Percentiles rank a stretch among this genome's conserved stretches.
Evolutionary conservation across 805 yeast genomes (phyloP).

Genomic region (Sungouiozyma intestinalis): DNA sequence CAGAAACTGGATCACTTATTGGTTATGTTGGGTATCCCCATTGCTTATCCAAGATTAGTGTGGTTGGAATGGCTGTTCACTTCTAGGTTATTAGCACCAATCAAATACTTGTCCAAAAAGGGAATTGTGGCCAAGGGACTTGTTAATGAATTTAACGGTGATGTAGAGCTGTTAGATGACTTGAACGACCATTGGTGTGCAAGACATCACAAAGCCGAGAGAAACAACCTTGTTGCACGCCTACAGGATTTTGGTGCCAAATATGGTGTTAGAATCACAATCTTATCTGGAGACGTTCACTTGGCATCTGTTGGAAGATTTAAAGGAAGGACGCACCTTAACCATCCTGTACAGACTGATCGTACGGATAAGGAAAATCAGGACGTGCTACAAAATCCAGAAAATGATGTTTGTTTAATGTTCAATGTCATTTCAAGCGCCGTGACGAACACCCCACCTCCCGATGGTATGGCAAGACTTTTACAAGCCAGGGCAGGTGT

Average conservation of each 20-base stretch:
- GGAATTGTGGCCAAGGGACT: constrained; percentile 61
- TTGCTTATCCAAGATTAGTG: constrained; percentile 86
- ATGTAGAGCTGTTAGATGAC: constrained; percentile 84
- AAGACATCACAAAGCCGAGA: constrained; percentile 70
- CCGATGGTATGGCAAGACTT: constrained; percentile 69
- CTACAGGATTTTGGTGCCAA: constrained; percentile 57
- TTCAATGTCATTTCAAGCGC: constrained; percentile 85
- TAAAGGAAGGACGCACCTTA: constrained; percentile 41
- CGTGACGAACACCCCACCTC: constrained; percentile 87
- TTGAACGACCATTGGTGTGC: constrained; percentile 97
- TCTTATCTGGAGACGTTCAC: constrained; percentile 90
- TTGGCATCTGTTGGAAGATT: constrained; percentile 76
- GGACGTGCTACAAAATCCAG: constrained; percentile 39
- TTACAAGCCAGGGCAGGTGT: constrained; percentile 55
- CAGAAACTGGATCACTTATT: constrained; percentile 58
- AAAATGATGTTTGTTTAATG: constrained; percentile 63
- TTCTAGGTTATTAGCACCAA: constrained; percentile 50
- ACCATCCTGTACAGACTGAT: constrained; percentile 30
- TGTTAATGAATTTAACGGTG: constrained; percentile 87
- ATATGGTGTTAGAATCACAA: constrained; percentile 64
- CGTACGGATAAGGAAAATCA: constrained; percentile 31
- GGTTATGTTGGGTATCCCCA: constrained; percentile 87
- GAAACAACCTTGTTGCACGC: constrained; percentile 55
- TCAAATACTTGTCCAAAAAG: constrained; percentile 47
- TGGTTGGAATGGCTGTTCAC: constrained; percentile 75